Conservation (phyloP, 768 basidiomycete species). For the Lactarius quietus region DNA sequence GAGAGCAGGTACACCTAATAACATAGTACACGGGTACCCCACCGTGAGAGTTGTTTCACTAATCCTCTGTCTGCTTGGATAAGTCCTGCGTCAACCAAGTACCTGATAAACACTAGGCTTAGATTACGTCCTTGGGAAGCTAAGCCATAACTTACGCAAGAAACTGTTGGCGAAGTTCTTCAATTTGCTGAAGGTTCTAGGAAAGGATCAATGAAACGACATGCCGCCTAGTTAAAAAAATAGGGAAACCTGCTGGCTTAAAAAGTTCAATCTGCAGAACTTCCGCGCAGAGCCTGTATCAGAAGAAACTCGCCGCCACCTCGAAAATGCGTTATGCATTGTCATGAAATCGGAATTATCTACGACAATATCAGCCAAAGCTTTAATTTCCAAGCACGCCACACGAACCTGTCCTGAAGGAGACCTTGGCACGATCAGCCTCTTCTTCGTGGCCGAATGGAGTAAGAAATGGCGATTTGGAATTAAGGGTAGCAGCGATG, state of each 20-base stretch:
- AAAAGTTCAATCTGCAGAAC: conserved; percentile 76
- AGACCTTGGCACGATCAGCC: conserved; percentile 77
- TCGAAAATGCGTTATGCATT: conserved; percentile 83
- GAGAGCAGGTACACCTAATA: conserved; percentile 1
- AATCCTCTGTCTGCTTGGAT: conserved; percentile 64
- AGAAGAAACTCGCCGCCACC: conserved; percentile 75
- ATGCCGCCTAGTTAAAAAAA: background rate
- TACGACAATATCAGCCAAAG: conserved; percentile 31
- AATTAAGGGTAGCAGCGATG: conserved; percentile 87
- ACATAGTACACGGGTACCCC: conserved; percentile 6
- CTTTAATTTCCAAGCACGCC: too few relatives aligned
- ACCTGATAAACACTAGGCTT: conserved; percentile 41
- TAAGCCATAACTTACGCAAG: conserved; percentile 26
- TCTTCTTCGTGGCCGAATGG: conserved; percentile 86
- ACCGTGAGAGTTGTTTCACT: conserved; percentile 70
- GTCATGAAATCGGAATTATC: conserved; percentile 96
- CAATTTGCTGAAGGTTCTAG: conserved; percentile 91
- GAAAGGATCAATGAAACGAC: conserved; percentile 6
- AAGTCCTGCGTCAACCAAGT: conserved; percentile 86
- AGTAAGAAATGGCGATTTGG: conserved; percentile 89
- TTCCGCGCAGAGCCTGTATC: conserved; percentile 60
- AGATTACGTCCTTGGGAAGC: conserved; percentile 4
- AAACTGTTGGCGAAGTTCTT: conserved; percentile 87
- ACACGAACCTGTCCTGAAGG: conserved; percentile 56
- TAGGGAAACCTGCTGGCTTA: conserved; percentile 69